Evolutionary conservation across 495 filamentous ascomycete genomes (phyloP).

Genomic region (Rhizodiscina lignyota): DNA sequence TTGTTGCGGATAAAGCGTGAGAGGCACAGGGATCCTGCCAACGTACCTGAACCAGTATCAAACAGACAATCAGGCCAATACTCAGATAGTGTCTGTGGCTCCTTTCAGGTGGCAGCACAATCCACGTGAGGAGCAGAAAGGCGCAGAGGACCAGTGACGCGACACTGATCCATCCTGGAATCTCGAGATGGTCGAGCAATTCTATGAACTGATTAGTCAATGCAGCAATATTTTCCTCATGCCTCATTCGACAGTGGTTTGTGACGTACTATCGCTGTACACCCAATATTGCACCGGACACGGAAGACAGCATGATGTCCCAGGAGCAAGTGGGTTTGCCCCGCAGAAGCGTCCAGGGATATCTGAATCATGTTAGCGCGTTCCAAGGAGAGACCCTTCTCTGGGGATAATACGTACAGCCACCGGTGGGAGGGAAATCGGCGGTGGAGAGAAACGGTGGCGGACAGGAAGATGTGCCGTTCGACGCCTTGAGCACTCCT

Average conservation of each 20-base stretch:
- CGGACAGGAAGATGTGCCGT: too few relatives aligned
- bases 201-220: constrained; percentile 7
- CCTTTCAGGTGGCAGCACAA: constrained; percentile 13
- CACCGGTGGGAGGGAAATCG: constrained; percentile 10
- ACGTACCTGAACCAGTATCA: constrained; percentile 17
- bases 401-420: constrained; percentile 12
- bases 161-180: constrained; percentile 19
- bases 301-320: constrained; percentile 18
- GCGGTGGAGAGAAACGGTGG: constrained; percentile 12
- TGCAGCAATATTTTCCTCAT: background rate
- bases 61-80: constrained; percentile 16
- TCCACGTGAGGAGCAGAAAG: constrained; percentile 22
- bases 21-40: too few relatives aligned
- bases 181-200: constrained; percentile 9
- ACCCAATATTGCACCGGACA: constrained; percentile 20
- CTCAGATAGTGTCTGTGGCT: constrained; percentile 21
- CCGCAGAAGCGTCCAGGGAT: constrained; percentile 17
- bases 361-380: constrained; percentile 9
- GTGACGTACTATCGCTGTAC: constrained; percentile 13
- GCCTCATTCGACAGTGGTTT: too few relatives aligned
- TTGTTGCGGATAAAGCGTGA: too few relatives aligned
- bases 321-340: constrained; percentile 7
- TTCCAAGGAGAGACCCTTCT: background rate
- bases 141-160: constrained; percentile 17
- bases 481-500: too few relatives aligned